These are phyloP conservation scores for Trichomonas tenax DNA, from an alignment of 208 protist species.

Conservation along the genomic window DNA sequence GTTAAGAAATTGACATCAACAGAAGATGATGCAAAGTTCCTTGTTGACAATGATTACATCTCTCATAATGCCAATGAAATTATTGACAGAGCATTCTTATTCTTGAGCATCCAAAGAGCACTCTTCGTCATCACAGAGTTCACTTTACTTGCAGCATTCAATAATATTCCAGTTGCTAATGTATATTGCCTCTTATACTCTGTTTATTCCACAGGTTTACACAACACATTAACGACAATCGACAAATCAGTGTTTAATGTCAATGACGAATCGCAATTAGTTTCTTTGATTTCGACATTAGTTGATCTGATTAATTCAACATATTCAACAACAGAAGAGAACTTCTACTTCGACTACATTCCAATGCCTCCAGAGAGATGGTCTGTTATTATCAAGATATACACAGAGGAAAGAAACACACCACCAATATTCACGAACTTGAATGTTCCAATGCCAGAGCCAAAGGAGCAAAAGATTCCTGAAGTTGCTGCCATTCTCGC, in stretches of 20 bases:
- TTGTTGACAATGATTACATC: not conserved
- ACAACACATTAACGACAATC: not conserved
- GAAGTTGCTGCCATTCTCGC: too few relatives aligned
- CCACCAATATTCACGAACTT: too few relatives aligned
- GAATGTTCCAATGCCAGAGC: too few relatives aligned
- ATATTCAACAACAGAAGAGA: not conserved
- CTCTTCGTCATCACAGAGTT: not conserved
- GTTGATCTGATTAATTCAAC: not conserved
- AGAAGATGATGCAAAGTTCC: not conserved
- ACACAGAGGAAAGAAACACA: not conserved
- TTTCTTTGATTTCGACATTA: not conserved
- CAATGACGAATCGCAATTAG: not conserved
- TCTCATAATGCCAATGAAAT: not conserved
- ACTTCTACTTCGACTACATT: not conserved
- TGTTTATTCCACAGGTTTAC: not conserved
- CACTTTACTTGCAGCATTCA: not conserved
- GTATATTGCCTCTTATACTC: not conserved
- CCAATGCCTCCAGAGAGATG: not conserved
- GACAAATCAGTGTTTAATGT: not conserved
- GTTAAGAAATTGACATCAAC: not conserved
- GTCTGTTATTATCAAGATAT: not conserved
- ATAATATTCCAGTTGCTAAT: not conserved
- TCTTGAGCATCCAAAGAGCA: not conserved
- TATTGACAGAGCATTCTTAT: not conserved
- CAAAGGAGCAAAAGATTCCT: not conserved